Evolutionary conservation across 176 grass and related monocot species (phyloP).

Genomic region (Aegilops bicornis): DNA sequence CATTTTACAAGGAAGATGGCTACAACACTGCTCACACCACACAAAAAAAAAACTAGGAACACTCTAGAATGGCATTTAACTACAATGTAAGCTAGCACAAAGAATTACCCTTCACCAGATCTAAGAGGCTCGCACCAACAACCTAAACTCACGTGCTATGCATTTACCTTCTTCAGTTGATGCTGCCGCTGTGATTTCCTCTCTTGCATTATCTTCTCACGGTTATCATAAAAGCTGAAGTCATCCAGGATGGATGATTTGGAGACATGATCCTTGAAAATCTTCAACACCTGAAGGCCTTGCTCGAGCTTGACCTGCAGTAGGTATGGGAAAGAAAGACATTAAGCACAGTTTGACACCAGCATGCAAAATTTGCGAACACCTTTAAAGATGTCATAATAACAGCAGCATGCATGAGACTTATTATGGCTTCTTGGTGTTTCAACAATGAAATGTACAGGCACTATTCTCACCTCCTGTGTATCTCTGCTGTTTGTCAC

Average conservation of each 20-base stretch:
- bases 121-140: background rate
- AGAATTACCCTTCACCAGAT: background rate
- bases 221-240: constrained; percentile 80
- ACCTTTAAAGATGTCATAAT: background rate
- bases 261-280: constrained; percentile 83
- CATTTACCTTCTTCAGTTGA: constrained; percentile 58
- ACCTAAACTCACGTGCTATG: background rate
- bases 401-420: background rate
- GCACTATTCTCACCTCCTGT: constrained; percentile 66
- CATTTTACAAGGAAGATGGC: background rate
- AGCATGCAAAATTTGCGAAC: background rate
- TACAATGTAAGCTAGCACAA: background rate
- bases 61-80: background rate
- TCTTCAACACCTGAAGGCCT: constrained; percentile 74
- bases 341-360: background rate
- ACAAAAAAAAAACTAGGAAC: background rate
- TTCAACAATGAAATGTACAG: background rate
- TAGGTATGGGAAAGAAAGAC: background rate
- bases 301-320: constrained; percentile 83
- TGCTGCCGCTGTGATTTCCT: constrained; percentile 65
- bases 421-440: background rate
- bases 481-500: constrained; percentile 93
- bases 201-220: constrained; percentile 84
- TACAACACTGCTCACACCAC: background rate
- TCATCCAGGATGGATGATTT: constrained; percentile 89